phyloP scores from a whole-genome alignment of 129 eudicot genomes.

The Rutidosis leptorrhynchoides region DNA sequence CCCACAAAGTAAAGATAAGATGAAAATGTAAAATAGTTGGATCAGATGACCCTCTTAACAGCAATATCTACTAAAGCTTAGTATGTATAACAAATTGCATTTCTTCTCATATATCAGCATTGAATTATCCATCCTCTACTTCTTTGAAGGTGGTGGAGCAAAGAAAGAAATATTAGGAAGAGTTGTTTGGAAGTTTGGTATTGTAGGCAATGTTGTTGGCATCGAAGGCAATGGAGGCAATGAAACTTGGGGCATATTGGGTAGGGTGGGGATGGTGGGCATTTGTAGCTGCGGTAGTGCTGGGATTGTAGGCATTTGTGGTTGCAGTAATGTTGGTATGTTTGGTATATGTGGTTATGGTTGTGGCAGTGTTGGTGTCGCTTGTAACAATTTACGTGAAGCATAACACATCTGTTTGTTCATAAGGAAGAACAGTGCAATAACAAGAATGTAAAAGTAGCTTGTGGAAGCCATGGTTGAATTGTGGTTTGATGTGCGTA shows the following conservation, averaged over 20 bases:
- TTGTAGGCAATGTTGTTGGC: slow-evolving; percentile 11
- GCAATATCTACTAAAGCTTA: too few species aligned
- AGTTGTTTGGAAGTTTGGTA: slow-evolving; percentile 22
- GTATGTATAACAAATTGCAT: too few species aligned
- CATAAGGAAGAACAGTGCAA: background rate
- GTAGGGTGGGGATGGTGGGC: slow-evolving; percentile 25
- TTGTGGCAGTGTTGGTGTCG: slow-evolving; percentile 14
- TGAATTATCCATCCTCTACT: slow-evolving; percentile 2
- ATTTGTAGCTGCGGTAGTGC: slow-evolving; percentile 24
- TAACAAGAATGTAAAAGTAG: background rate
- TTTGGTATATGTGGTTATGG: slow-evolving; percentile 1
- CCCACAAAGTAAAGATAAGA: too few species aligned
- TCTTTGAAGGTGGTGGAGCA: slow-evolving; percentile 28
- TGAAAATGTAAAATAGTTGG: too few species aligned
- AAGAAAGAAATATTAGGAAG: slow-evolving; percentile 23
- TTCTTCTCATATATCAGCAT: too few species aligned
- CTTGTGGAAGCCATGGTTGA: slow-evolving; percentile 10
- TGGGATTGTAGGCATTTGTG: slow-evolving; percentile 27
- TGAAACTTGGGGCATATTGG: slow-evolving; percentile 20
- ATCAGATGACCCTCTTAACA: too few species aligned
- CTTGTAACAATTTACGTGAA: slow-evolving; percentile 16
- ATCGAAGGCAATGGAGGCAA: slow-evolving; percentile 12
- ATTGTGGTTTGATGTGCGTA: too few species aligned
- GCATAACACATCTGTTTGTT: background rate
- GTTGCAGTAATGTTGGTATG: slow-evolving; percentile 21